Percentiles rank a stretch among this genome's conserved stretches.
Conservation (phyloP, 208 protist species). For the Naegleria lovaniensis region DNA sequence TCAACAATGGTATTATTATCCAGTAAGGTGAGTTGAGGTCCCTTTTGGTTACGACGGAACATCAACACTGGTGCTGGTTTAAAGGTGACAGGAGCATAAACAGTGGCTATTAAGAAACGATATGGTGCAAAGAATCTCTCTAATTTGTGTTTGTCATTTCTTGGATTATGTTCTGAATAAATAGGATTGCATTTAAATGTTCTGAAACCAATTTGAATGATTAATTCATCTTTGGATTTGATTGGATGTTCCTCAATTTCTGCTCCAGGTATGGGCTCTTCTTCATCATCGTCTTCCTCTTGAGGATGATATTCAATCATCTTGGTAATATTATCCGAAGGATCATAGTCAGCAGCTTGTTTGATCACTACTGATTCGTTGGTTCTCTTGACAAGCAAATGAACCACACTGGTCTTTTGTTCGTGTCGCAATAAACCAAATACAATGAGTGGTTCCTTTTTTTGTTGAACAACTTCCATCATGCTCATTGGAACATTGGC, state of each 20-base stretch:
- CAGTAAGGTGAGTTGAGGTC: background rate
- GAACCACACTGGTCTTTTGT: constrained; percentile 61
- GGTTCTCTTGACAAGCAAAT: constrained; percentile 53
- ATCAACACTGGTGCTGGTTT: constrained; percentile 48
- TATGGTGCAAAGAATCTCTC: constrained; percentile 49
- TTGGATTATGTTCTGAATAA: constrained; percentile 51
- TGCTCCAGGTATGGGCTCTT: background rate
- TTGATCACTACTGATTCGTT: background rate
- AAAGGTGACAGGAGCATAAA: constrained; percentile 61
- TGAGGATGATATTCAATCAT: background rate
- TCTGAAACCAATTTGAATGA: constrained; percentile 60
- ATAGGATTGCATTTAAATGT: constrained; percentile 49
- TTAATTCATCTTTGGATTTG: constrained; percentile 57
- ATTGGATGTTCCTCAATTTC: constrained; percentile 46
- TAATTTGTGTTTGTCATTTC: constrained; percentile 58
- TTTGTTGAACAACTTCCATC: background rate
- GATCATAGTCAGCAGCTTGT: background rate
- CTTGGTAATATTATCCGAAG: background rate
- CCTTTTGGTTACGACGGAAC: constrained; percentile 43
- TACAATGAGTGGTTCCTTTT: constrained; percentile 40
- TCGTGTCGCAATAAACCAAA: constrained; percentile 59
- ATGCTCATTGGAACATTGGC: constrained; percentile 20
- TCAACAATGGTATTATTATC: background rate
- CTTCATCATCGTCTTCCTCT: background rate
- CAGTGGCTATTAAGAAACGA: constrained; percentile 45